phyloP scores from a whole-genome alignment of 768 basidiomycete species.

The Suillus cothurnatus region DNA sequence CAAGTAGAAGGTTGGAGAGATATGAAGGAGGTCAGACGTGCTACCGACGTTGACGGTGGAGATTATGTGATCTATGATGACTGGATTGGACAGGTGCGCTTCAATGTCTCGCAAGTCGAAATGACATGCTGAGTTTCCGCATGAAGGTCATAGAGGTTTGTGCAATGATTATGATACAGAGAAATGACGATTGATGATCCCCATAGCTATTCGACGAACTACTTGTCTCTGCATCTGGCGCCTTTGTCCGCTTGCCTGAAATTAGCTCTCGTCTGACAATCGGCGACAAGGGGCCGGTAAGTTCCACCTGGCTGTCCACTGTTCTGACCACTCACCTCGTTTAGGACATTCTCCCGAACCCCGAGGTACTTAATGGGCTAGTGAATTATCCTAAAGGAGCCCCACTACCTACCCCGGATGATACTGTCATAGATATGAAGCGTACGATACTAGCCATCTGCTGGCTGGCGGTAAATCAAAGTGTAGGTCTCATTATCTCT shows the following conservation, averaged over 20 bases:
- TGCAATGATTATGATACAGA: neutral
- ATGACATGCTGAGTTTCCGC: slow-evolving; percentile 6
- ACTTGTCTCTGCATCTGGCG: slow-evolving; percentile 65
- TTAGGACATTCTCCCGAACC: slow-evolving; percentile 69
- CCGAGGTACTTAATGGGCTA: slow-evolving; percentile 47
- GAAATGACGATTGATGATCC: slow-evolving; percentile 14
- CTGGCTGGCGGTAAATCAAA: slow-evolving; percentile 90
- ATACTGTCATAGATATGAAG: slow-evolving; percentile 70
- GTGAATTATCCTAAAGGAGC: slow-evolving; percentile 49
- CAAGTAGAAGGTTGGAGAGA: slow-evolving; percentile 65
- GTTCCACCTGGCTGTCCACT: slow-evolving; percentile 25
- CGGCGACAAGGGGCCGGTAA: slow-evolving; percentile 74
- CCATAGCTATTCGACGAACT: slow-evolving; percentile 82
- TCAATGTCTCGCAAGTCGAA: slow-evolving; percentile 10
- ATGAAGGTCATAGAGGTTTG: slow-evolving; percentile 75
- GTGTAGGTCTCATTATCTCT: slow-evolving; percentile 45
- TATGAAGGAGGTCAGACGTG: slow-evolving; percentile 55
- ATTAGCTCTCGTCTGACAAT: slow-evolving; percentile 73
- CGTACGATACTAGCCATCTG: slow-evolving; percentile 80
- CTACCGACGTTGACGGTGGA: slow-evolving; percentile 66
- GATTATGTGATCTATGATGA: slow-evolving; percentile 83
- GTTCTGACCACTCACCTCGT: slow-evolving; percentile 10
- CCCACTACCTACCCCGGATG: slow-evolving; percentile 44
- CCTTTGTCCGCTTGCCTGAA: slow-evolving; percentile 75
- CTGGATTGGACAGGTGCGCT: slow-evolving; percentile 86